A percentile compares a stretch with the other conserved stretches of the same genome.
Conservation (phyloP, 768 basidiomycete genomes). For the Chlorophyllum brunneum region DNA sequence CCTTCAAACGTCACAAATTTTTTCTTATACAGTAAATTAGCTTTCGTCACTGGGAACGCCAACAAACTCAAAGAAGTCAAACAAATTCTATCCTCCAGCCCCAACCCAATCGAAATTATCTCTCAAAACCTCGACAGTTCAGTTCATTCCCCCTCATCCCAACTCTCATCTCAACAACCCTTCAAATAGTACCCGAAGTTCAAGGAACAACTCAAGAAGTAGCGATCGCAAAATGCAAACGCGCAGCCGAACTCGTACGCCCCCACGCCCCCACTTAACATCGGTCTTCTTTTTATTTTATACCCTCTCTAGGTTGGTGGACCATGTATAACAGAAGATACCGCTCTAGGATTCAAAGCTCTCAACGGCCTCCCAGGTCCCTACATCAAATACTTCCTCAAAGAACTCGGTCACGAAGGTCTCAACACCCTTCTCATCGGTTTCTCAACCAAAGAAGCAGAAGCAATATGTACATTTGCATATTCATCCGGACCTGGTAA, state of each 20-base stretch:
- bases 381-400: conserved; percentile 94
- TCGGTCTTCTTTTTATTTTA: not conserved
- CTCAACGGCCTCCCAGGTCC: conserved; percentile 92
- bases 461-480: conserved; percentile 94
- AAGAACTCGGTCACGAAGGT: conserved; percentile 82
- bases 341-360: conserved; percentile 88
- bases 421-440: conserved; percentile 78
- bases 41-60: conserved; percentile 92
- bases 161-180: not conserved
- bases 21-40: conserved; percentile 38
- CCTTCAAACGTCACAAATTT: no score
- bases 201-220: conserved; percentile 93
- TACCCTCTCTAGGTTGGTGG: conserved; percentile 32
- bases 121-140: conserved; percentile 81
- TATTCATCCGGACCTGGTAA: conserved; percentile 79
- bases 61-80: conserved; percentile 91
- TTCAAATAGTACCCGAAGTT: conserved; percentile 76
- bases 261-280: not conserved
- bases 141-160: conserved; percentile 27
- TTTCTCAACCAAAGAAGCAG: conserved; percentile 76
- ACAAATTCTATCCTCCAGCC: conserved; percentile 67
- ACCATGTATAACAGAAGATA: conserved; percentile 81
- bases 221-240: conserved; percentile 79
- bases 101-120: conserved; percentile 68
- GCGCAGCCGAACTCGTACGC: conserved; percentile 77